A percentile compares a stretch with the other conserved stretches of the same genome.
phyloP scores from a whole-genome alignment of 768 basidiomycete genomes.

The Kwoniella botswanensis region DNA sequence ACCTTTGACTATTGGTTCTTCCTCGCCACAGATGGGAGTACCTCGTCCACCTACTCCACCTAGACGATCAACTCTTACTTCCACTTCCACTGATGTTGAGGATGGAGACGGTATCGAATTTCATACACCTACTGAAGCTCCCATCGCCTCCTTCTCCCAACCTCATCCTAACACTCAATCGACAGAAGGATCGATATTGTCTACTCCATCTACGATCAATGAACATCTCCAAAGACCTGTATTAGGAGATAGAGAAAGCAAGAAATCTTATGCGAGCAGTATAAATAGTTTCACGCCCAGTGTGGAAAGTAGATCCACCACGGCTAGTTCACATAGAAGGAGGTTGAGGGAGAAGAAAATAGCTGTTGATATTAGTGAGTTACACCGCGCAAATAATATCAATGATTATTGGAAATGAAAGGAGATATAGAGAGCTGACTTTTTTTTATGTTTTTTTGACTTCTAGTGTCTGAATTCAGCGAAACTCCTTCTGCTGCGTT shows the following conservation, averaged over 20 bases:
- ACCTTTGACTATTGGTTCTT: neutral
- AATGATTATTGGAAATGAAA: neutral
- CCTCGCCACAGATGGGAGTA: neutral
- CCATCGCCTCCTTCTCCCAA: neutral
- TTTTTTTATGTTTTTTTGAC: neutral
- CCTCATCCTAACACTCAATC: neutral
- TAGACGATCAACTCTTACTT: slow-evolving; percentile 1
- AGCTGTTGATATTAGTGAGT: slow-evolving; percentile 44
- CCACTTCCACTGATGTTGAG: neutral
- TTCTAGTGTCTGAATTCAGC: slow-evolving; percentile 27
- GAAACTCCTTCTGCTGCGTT: slow-evolving; percentile 22
- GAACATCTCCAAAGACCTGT: neutral
- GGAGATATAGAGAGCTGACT: neutral
- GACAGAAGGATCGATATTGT: slow-evolving; percentile 11
- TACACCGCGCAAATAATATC: neutral
- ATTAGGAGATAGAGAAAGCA: neutral
- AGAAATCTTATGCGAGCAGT: slow-evolving; percentile 13
- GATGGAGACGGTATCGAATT: neutral
- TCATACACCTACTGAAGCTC: neutral
- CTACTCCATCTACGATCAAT: slow-evolving; percentile 15
- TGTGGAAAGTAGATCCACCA: slow-evolving; percentile 13
- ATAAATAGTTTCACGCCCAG: slow-evolving; percentile 9
- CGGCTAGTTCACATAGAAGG: slow-evolving; percentile 13
- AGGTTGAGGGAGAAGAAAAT: slow-evolving; percentile 22
- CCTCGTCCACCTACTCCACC: slow-evolving; percentile 15